phyloP scores from a whole-genome alignment of 1,284 basidiomycete species.

The Tetrapyrgos nigripes region DNA sequence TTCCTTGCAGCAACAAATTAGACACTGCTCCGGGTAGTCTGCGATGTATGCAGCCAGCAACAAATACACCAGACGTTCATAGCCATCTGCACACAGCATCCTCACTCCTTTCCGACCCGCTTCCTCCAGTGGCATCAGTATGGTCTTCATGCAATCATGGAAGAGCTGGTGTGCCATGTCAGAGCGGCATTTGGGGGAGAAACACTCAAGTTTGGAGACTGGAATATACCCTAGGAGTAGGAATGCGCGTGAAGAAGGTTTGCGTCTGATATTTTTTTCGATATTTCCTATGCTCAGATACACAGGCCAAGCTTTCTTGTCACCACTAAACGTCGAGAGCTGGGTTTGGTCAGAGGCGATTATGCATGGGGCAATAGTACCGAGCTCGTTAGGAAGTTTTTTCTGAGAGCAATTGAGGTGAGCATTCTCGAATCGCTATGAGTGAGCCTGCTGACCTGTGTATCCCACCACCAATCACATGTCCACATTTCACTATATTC shows the following conservation, averaged over 20 bases:
- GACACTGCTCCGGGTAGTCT: no score
- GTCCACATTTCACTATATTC: no score
- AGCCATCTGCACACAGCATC: no score
- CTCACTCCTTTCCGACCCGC: slow-evolving; percentile 33
- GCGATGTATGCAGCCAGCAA: no score
- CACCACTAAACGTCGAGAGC: slow-evolving; percentile 39
- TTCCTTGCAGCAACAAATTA: no score
- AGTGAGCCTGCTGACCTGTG: slow-evolving; percentile 33
- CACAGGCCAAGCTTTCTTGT: no score
- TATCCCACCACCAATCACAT: no score
- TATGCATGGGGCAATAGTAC: slow-evolving; percentile 41
- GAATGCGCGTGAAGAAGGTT: slow-evolving; percentile 32
- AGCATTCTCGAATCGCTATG: slow-evolving; percentile 13
- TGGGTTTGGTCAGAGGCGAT: slow-evolving; percentile 46
- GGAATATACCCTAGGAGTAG: no score
- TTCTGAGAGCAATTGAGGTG: slow-evolving; percentile 25
- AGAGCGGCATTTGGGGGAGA: slow-evolving; percentile 26
- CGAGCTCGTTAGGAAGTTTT: no score
- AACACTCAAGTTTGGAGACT: slow-evolving; percentile 44
- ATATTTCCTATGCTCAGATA: slow-evolving; percentile 47
- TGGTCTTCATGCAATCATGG: slow-evolving; percentile 29
- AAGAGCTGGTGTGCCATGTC: slow-evolving; percentile 28
- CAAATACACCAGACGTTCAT: no score
- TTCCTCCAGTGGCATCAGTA: slow-evolving; percentile 30
- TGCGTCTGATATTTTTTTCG: slow-evolving; percentile 31